Evolutionary conservation across 1,284 basidiomycete species (phyloP), one percentile per base, ranked within the genome.

Genomic region (Ceratobasidium sp.): DNA sequence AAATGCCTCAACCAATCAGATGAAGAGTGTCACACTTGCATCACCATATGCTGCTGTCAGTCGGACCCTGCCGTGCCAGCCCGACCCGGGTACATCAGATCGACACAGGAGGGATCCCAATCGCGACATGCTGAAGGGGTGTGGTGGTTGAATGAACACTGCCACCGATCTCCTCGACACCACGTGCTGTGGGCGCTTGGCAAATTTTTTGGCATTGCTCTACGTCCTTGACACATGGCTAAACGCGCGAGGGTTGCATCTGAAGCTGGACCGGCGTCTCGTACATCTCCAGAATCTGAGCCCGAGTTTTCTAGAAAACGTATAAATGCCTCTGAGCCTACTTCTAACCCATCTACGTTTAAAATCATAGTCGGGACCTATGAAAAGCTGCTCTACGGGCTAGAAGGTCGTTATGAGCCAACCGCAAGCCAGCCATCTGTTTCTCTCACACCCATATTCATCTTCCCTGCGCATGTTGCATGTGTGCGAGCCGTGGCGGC

Each of bases 401-500:
- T 98, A 25, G 86, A 94, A 73, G 93, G 90, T 25, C 82, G 84
- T 0, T 81, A 89, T 70, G 76, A 76, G 13, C 65, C 77, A 58
- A 10, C 7, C 74, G 52, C 20, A 52, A 29, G 25, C 77, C 75
- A 43, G 72, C 17, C 68, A 69, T 65, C 20, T 35, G 71, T 72
- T 76, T 78, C 74, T 68, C 78, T 97, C 20, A 88, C 89, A 72
- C 94, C 96, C 0, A 85, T 92, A 60, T 99, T 99, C 79, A 94
- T 95, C 72, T 98, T 98, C 80, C 95, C 96, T 34, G 96, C 96
- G 0, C 96, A 98, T 79, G 87, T 96, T 38, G 94, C 93, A 0
- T 95, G 89, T 74, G 91, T 98, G 71, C 94, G 95, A 75, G 87
- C 92, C 8, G 90, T 96, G 3, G 92, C 93, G 0, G 90, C 91